Evolutionary conservation across 2,329 filamentous ascomycete genomes (phyloP), one percentile per base, ranked within the genome.

Genomic region (Microcera coccophila): DNA sequence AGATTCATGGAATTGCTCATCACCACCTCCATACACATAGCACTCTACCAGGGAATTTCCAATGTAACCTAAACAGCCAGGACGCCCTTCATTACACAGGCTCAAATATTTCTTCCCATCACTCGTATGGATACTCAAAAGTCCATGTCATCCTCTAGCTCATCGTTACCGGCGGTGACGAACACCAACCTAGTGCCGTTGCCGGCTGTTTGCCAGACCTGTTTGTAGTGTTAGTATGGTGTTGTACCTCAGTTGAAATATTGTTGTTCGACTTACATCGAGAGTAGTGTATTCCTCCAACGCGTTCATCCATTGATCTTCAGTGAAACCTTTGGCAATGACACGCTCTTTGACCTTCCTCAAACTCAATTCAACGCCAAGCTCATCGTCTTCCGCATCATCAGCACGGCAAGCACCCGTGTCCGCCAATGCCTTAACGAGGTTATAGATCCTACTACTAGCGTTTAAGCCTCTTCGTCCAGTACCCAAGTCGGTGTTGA

Each of bases 241-340:
- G 34, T 12, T 17, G 17, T 19, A 26, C 12, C n/a, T 39, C 18
- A 39, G 8, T 36, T 33, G 8, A 15, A 20, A 18, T 17, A 33
- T 17, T 9, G 29, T 2, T 42, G 11, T 20, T n/a, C 60, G 52
- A 84, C 90, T 88, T 74, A 97, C 93, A 73, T 95, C 87, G 48
- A 95, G 71, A 53, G 79, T 74, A 3, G 87, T 84, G 68, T 98
- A 97, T 72, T 95, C 91, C 49, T 95, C 85, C 62, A 98, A 75
- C 16, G 90, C 85, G 54, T 79, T 79, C 60, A 87, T 76, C 71
- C 95, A 90, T 67, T 98, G 90, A 66, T 97, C 89, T 52, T 90
- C 85, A 1, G 91, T 98, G 67, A 96, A 98, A 3, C 93, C 93
- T 77, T 95, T 96, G 40, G 90, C 93, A 58, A 97, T 76, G 21